Base-by-base conservation (phyloP, 805 yeast species). In the Wickerhamomyces xylosicus region DNA sequence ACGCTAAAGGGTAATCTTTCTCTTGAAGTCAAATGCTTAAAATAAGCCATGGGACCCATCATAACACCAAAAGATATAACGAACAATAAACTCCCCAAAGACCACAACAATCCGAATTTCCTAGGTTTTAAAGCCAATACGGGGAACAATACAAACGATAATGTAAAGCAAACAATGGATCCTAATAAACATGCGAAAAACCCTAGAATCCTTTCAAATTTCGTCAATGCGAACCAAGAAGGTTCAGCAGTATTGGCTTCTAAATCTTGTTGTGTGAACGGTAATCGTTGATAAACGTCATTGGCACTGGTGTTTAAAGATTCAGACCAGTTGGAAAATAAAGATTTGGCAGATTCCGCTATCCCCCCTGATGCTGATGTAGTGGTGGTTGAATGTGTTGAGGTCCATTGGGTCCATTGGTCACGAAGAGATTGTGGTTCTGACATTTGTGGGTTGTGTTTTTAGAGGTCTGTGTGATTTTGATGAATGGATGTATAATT, bases 71-170 rank as follows among this genome's bases (percentile, higher is more conserved):
- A 92, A 28, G 95, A 85, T 5, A 85, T 56, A 16, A 92, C 85
- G 60, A 92, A 90, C 34, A 92, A 61, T 13, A 92, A 54, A 2
- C 95, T 83, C 0, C 97, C 98, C 61, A 90, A 65, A 2, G 95
- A 77, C 97, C 98, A 92, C 27, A 82, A 55, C 48, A 79, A 64
- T 11, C 95, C 97, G 56, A 92, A 90, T 58, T 92, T 92, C 36
- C 95, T 69, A 14, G 97, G 98, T 49, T 84, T 80, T 37, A 87
- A 62, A 2, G 95, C 89, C 46, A 92, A 64, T 14, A 90, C 87
- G 0, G 98, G 98, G 58, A 92, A 79, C 50, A 90, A 62, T 35
- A 86, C 75, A 45, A 90, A 73, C 47, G 96, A 85, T 20, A 90
- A 59, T 11, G 78, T 70, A 59, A 90, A 92, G 53, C 96, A 86